Base-by-base conservation (phyloP, 768 basidiomycete genomes). In the Agaricus subrufescens region DNA sequence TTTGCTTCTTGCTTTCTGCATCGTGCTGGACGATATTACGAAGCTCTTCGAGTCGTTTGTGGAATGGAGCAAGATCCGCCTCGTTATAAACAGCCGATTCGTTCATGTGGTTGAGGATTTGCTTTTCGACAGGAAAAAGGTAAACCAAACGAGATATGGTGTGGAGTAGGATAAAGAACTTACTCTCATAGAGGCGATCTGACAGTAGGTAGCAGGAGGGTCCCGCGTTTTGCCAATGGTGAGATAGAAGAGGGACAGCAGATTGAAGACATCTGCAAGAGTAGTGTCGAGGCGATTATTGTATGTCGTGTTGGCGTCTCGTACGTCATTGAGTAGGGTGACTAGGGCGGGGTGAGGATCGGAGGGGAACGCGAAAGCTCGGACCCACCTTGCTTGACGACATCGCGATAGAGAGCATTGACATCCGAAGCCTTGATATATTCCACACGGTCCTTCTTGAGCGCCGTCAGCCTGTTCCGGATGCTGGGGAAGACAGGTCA, bases 211-310 rank as follows among this genome's bases (percentile, higher is more conserved):
- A 26, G 95, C 96, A 0, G 96, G 95, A 9, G 88, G 87, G 70
- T 98, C 95, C 61, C 87, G 85, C 40, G 92, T 94, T 75, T 94
- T 95, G 43, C 97, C 97, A 59, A 99, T 94, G 38, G 95, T 97
- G 63, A 99, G 85, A 77, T 94, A 99, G 80, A 97, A 98, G 61
- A 99, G 82, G 12, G 94, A 96, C 44, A 99, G 82, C 48, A 99
- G 80, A 66, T 84, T 87, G 75, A 98, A 98, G 38, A 98, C 96
- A 72, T 99, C 97, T 29, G 92, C 87, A 46, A 99, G 84, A 3
- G 94, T 91, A 5, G 93, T 95, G 73, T 99, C 97, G 45, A 99
- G 79, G 50, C 97, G 80, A 71, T 98, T 99, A 66, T 86, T 89
- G 73, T 85, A 84, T 8, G 81, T 75, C 23, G 82, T 81, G 59